These are phyloP conservation scores for Pleurotus citrinopileatus DNA, from an alignment of 768 basidiomycete genomes.

Conservation along the genomic window DNA sequence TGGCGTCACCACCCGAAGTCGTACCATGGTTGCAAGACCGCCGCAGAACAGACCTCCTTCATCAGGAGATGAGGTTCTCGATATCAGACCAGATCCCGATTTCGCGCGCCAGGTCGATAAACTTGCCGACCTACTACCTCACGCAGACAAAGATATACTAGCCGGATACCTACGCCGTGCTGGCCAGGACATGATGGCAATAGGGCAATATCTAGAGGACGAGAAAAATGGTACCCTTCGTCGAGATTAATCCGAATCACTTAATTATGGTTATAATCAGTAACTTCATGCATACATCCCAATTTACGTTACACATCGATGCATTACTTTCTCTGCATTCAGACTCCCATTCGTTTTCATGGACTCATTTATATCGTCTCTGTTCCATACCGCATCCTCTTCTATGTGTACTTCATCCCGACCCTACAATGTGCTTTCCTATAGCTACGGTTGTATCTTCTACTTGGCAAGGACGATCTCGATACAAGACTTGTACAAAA, in stretches of 20 bases:
- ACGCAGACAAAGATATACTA: conserved; percentile 64
- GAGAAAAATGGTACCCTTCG: conserved; percentile 71
- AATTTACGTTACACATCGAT: neutral
- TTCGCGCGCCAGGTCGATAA: conserved; percentile 71
- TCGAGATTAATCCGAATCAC: conserved; percentile 23
- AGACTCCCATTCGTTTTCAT: neutral
- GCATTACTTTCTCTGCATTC: neutral
- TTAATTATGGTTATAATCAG: conserved; percentile 5
- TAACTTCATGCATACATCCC: neutral
- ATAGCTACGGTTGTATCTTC: no score
- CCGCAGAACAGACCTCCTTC: neutral
- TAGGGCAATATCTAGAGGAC: conserved; percentile 83
- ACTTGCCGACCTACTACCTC: conserved; percentile 67
- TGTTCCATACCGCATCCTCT: neutral
- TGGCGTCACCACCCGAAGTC: conserved; percentile 30
- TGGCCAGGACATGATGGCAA: conserved; percentile 82
- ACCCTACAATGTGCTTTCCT: no score
- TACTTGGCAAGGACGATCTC: no score
- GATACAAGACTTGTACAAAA: no score
- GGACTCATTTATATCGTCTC: neutral
- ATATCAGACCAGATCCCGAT: conserved; percentile 42
- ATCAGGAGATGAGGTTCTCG: conserved; percentile 21
- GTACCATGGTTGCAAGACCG: conserved; percentile 33
- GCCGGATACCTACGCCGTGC: conserved; percentile 70
- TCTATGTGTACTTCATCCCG: neutral